Percentiles rank a stretch among this genome's conserved stretches.
Evolutionary conservation across 306 rosid species (phyloP).

Genomic region (Prunus fruticosa): DNA sequence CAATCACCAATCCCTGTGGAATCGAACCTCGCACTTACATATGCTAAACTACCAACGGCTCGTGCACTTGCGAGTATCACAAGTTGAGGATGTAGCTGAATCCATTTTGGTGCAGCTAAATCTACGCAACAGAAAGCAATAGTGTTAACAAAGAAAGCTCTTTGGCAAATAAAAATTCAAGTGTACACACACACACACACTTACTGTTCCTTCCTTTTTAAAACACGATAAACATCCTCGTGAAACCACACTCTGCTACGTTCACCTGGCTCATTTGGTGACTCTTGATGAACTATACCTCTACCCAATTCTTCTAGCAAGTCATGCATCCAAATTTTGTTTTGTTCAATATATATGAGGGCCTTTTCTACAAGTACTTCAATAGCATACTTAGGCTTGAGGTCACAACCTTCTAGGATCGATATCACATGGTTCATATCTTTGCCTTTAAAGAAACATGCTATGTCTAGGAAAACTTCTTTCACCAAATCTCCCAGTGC

Average conservation of each 20-base stretch:
- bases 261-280: conserved; percentile 7
- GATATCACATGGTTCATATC: conserved; percentile 11
- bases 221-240: conserved; percentile 21
- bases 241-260: conserved; percentile 32
- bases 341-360: not conserved
- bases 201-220: not conserved
- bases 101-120: too few species aligned
- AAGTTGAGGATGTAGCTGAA: too few species aligned
- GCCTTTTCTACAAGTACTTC: not conserved
- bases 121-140: too few species aligned
- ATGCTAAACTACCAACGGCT: too few species aligned
- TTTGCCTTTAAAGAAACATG: conserved; percentile 34
- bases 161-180: too few species aligned
- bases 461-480: conserved; percentile 34
- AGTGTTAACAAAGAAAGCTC: too few species aligned
- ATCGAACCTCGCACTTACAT: too few species aligned
- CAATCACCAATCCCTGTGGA: too few species aligned
- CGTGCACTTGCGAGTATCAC: too few species aligned
- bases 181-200: not conserved
- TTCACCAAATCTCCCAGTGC: conserved; percentile 13
- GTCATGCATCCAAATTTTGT: conserved; percentile 33
- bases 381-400: not conserved
- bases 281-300: conserved; percentile 21
- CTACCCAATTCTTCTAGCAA: conserved; percentile 39
- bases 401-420: not conserved